These are phyloP conservation scores for Chenopodium formosanum DNA, from an alignment of 148 eudicot species.

Conservation along the genomic window DNA sequence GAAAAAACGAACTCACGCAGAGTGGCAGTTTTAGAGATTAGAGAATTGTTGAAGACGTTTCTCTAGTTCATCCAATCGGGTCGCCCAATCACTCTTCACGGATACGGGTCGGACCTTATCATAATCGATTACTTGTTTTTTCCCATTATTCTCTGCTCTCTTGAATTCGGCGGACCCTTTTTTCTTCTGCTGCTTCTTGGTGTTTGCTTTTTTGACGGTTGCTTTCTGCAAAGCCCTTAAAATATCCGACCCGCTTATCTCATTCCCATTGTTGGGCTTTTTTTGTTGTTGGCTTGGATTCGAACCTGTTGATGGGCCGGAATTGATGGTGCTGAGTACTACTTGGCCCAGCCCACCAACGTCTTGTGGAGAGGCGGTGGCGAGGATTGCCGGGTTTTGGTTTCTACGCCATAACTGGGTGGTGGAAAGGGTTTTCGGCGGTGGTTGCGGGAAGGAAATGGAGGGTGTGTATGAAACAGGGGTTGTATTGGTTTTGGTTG, in stretches of 20 bases:
- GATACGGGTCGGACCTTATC: conserved; percentile 38
- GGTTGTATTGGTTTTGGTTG: background rate
- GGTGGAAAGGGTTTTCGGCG: background rate
- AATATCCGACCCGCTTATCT: conserved; percentile 50
- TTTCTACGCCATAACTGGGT: conserved; percentile 6
- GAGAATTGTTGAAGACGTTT: conserved; percentile 41
- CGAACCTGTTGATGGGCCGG: conserved; percentile 5
- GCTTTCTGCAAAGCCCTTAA: conserved; percentile 47
- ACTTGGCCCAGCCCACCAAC: conserved; percentile 30
- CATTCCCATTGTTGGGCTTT: conserved; percentile 5
- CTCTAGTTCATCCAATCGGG: conserved; percentile 53
- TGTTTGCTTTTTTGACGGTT: conserved; percentile 35
- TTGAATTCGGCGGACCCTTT: background rate
- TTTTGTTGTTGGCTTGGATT: background rate
- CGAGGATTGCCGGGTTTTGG: background rate
- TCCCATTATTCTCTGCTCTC: background rate
- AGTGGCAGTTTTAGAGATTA: background rate
- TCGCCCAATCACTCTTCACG: conserved; percentile 45
- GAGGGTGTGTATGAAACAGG: background rate
- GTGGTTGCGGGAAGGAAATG: background rate
- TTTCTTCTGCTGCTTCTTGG: conserved; percentile 21
- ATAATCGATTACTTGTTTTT: conserved; percentile 15
- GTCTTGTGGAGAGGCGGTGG: conserved; percentile 18
- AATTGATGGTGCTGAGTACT: conserved; percentile 22
- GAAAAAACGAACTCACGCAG: background rate